Evolutionary conservation across 2,329 filamentous ascomycete species (phyloP), one percentile per base, ranked within the genome.

Genomic region (Exutisphaerella laricina): DNA sequence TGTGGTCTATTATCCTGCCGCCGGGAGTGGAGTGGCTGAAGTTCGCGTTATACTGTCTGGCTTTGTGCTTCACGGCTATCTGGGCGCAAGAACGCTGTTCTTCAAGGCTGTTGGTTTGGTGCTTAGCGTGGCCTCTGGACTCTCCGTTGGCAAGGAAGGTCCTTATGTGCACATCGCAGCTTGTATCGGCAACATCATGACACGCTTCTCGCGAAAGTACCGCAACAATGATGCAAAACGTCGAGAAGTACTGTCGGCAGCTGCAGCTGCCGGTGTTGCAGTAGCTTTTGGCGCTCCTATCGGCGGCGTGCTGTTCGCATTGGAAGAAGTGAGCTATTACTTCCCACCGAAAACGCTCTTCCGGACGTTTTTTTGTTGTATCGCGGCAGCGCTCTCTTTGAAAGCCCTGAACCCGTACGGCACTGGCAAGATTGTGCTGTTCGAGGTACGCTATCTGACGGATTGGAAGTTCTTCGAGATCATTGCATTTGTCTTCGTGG

Each of bases 101-200:
- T 77, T 94, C 67, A 98, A 98, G 63, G 85, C 86, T 1, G 58
- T 85, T 12, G 88, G 84, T 10, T 70, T 98, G 34, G 78, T 96
- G 45, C 73, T 97, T 43, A 94, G 87, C 62, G 88, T 97, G 28
- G 84, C 88, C 1, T 97, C 92, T 2, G 92, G 92, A 3, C 74
- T 98, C 47, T 95, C 88, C 61, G 72, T 98, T 30, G 92, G 92
- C 20, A 98, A 98, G 63, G 92, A 96, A 66, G 82, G 90, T 0
- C 92, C 92, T 0, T 97, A 90, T 58, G 92, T 98, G n/a, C 92
- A 98, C 64, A 94, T 97, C 58, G 88, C 89, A 0, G 86, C 90
- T 1, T 95, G 90, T 55, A 83, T 97, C 16, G 92, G 92, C 45
- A 98, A 98, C 58, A 94, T 98, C 61, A 81, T 84, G 22, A 96